Evolutionary conservation across 768 basidiomycete species (phyloP), one percentile per base, ranked within the genome.

Genomic region (Kwoniella heveanensis): DNA sequence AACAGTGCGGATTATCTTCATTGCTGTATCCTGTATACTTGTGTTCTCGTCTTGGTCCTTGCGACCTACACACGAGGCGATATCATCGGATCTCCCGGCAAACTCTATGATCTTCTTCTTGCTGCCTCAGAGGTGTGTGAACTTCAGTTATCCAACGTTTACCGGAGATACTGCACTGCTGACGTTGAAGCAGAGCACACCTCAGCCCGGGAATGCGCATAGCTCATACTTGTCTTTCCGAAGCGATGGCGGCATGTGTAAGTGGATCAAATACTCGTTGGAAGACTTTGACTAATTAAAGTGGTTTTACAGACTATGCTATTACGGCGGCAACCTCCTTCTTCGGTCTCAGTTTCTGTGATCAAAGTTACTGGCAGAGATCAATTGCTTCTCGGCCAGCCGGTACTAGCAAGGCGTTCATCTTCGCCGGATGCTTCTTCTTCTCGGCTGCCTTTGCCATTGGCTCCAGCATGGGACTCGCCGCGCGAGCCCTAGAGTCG

Each of bases 371-470:
- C 57, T 59, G 57, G 57, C 57, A 59, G 37, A 32, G 57, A 25
- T 48, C 46, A 17, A 59, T 59, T 30, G 57, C 57, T 17, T 49
- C 57, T 21, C 39, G 39, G n/a, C 57, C 57, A 15, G 57, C 57
- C 2, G 57, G 57, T 13, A 59, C 57, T 2, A 26, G 39, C 57
- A 59, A 59, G 44, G 57, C 47, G 1, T 59, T 59, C 49, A 59
- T 59, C 19, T 59, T 59, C n/a, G 57, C 57, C 10, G 57, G 57
- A 8, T 59, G 57, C 48, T 59, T 59, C 57, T 59, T 59, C 48
- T 59, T 59, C 30, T 59, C 57, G 15, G 57, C 48, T 7, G 57
- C 57, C 3, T 59, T 59, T 15, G 57, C 46, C 24, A 59, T 59
- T 48, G 57, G 57, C 2, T 59, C 57, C 10, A 48, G 46, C 47